A percentile compares a stretch with the other conserved stretches of the same genome.
These are phyloP conservation scores for Sphaerosporella brunnea DNA, from an alignment of 495 filamentous ascomycete genomes.

Conservation along the genomic window DNA sequence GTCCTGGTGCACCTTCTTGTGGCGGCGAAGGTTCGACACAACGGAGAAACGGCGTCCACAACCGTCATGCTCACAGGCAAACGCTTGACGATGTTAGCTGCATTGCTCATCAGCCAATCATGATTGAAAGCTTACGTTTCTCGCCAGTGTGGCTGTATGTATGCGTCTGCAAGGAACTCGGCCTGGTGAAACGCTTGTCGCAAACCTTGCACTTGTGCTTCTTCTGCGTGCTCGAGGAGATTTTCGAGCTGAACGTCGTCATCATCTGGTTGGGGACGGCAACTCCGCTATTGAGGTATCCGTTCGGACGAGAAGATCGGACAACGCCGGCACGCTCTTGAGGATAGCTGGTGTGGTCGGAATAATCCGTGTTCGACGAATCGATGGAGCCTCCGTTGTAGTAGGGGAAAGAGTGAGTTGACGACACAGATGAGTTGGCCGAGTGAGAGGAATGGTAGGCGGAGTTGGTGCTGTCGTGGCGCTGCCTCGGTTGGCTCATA, in stretches of 20 bases:
- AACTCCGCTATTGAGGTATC: slow-evolving; percentile 30
- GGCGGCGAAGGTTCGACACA: slow-evolving; percentile 84
- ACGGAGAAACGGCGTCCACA: slow-evolving; percentile 96
- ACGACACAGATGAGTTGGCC: slow-evolving; percentile 86
- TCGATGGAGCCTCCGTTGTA: slow-evolving; percentile 75
- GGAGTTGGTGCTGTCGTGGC: slow-evolving; percentile 61
- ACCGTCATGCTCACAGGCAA: slow-evolving; percentile 82
- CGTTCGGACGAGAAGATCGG: slow-evolving; percentile 31
- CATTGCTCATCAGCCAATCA: not conserved
- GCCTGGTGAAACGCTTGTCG: slow-evolving; percentile 94
- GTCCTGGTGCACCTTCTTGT: slow-evolving; percentile 91
- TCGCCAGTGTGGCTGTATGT: slow-evolving; percentile 99
- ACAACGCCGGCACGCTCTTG: slow-evolving; percentile 36
- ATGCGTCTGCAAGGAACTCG: slow-evolving; percentile 90
- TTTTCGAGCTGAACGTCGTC: slow-evolving; percentile 95
- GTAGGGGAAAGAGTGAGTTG: slow-evolving; percentile 43
- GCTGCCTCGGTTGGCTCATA: slow-evolving; percentile 73
- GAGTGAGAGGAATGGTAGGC: slow-evolving; percentile 86
- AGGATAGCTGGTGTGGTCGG: slow-evolving; percentile 36
- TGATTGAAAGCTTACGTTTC: slow-evolving; percentile 55
- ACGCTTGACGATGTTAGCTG: slow-evolving; percentile 40
- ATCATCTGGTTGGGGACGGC: slow-evolving; percentile 94
- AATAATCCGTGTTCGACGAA: slow-evolving; percentile 90
- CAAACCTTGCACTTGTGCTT: slow-evolving; percentile 99
- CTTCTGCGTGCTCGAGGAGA: slow-evolving; percentile 90